These are phyloP conservation scores for Clarireedia homoeocarpa DNA, from an alignment of 2,329 filamentous ascomycete genomes.

Conservation along the genomic window DNA sequence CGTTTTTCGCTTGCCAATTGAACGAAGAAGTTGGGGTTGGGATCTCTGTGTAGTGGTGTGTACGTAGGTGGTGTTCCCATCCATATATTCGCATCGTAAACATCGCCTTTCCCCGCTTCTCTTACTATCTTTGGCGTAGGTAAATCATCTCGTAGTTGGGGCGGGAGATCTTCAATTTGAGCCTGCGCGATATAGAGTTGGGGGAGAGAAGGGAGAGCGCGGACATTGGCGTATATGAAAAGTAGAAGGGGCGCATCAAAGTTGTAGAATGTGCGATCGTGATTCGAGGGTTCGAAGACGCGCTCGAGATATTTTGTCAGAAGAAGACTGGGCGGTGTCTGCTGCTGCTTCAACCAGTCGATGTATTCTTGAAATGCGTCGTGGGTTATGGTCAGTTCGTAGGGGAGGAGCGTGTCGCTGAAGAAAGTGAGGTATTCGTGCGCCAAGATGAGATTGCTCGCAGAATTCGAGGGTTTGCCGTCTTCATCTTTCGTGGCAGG, in stretches of 20 bases:
- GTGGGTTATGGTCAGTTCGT: constrained; percentile 43
- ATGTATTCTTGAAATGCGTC: background rate
- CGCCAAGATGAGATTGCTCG: constrained; percentile 1
- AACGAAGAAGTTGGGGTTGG: constrained; percentile 87
- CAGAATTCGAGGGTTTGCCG: no score
- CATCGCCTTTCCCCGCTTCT: constrained; percentile 62
- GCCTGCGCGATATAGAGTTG: constrained; percentile 84
- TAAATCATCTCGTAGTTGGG: constrained; percentile 53
- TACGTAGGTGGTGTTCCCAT: constrained; percentile 79
- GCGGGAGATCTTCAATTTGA: constrained; percentile 60
- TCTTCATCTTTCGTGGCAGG: background rate
- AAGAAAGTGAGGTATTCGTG: constrained; percentile 33
- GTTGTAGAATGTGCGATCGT: constrained; percentile 35
- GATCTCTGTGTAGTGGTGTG: constrained; percentile 85
- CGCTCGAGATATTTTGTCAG: background rate
- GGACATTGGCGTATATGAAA: constrained; percentile 18
- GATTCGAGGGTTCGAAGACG: background rate
- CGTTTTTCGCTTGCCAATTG: constrained; percentile 70
- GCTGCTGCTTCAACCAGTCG: background rate
- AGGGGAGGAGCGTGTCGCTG: constrained; percentile 43
- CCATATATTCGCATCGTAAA: constrained; percentile 88
- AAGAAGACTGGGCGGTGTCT: background rate
- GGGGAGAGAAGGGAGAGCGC: background rate
- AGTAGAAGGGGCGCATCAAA: constrained; percentile 34
- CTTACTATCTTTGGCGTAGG: constrained; percentile 58